Conservation (phyloP, 805 yeast species). For the Yarrowia sp. region DNA sequence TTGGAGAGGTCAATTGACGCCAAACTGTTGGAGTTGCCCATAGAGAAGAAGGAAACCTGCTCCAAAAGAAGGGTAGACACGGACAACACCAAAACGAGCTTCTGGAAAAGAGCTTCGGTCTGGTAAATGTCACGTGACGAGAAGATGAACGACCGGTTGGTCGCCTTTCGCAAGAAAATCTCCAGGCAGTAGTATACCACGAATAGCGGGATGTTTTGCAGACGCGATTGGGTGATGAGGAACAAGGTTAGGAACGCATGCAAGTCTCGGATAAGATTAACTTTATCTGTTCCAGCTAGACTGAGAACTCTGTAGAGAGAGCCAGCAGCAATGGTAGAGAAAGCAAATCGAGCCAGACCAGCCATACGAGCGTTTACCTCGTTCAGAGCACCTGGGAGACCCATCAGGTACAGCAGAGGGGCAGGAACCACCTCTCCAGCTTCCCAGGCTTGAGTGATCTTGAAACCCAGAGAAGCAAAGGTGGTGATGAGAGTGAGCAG, state of each 20-base stretch:
- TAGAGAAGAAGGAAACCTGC: constrained; percentile 75
- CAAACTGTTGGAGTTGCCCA: constrained; percentile 88
- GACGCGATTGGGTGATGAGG: constrained; percentile 55
- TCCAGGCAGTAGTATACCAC: constrained; percentile 40
- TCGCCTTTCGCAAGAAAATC: constrained; percentile 28
- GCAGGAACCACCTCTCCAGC: constrained; percentile 57
- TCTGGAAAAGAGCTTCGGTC: constrained; percentile 24
- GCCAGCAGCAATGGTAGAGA: constrained; percentile 33
- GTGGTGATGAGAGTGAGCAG: constrained; percentile 48
- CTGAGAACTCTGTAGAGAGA: constrained; percentile 29
- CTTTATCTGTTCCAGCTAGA: neutral
- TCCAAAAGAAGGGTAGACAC: constrained; percentile 56
- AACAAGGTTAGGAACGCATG: constrained; percentile 37
- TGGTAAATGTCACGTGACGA: constrained; percentile 11
- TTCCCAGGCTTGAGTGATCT: constrained; percentile 50
- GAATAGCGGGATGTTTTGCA: constrained; percentile 56
- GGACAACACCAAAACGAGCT: constrained; percentile 33
- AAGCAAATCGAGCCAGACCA: constrained; percentile 36
- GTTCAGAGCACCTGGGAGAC: constrained; percentile 25
- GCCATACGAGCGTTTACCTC: constrained; percentile 30
- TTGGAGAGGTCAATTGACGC: constrained; percentile 88
- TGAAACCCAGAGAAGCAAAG: constrained; percentile 52
- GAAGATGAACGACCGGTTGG: constrained; percentile 19
- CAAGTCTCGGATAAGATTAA: constrained; percentile 2
- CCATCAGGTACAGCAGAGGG: constrained; percentile 27